Conservation (phyloP, 2,329 filamentous ascomycete species). For the Colletotrichum orchidophilum region DNA sequence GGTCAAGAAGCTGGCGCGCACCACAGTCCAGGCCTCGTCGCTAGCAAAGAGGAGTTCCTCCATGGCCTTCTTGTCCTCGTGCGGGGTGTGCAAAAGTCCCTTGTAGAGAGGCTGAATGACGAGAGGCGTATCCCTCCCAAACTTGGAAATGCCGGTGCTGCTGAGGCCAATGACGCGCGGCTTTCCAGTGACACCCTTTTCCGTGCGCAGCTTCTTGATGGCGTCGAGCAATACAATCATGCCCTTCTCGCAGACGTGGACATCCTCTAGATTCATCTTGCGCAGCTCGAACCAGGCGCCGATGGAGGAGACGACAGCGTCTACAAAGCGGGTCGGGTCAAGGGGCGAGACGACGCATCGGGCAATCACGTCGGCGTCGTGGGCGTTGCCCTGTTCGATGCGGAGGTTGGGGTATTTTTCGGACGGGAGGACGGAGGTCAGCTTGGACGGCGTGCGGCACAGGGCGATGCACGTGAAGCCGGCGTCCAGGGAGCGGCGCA, state of each 20-base stretch:
- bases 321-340: constrained; percentile 47
- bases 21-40: constrained; percentile 42
- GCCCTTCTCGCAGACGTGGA: constrained; percentile 57
- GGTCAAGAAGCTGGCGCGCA: constrained; percentile 44
- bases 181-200: constrained; percentile 33
- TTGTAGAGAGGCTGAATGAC: constrained; percentile 52
- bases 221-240: constrained; percentile 53
- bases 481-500: constrained; percentile 55
- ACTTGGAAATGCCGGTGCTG: constrained; percentile 52
- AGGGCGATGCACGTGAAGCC: constrained; percentile 59
- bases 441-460: constrained; percentile 59
- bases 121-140: constrained; percentile 51
- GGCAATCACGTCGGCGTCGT: constrained; percentile 49
- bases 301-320: constrained; percentile 58
- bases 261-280: constrained; percentile 53
- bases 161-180: constrained; percentile 51
- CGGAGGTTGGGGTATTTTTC: constrained; percentile 47
- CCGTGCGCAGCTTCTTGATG: constrained; percentile 42
- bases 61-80: constrained; percentile 56
- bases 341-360: constrained; percentile 44
- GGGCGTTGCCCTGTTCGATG: constrained; percentile 58
- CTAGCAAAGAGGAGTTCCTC: constrained; percentile 46
- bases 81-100: constrained; percentile 46
- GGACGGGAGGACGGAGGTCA: constrained; percentile 48
- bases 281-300: constrained; percentile 47